A percentile compares a stretch with the other conserved stretches of the same genome.
Evolutionary conservation across 169 alveolate genomes (phyloP).

Genomic region (Cryptosporidium tyzzeri): DNA sequence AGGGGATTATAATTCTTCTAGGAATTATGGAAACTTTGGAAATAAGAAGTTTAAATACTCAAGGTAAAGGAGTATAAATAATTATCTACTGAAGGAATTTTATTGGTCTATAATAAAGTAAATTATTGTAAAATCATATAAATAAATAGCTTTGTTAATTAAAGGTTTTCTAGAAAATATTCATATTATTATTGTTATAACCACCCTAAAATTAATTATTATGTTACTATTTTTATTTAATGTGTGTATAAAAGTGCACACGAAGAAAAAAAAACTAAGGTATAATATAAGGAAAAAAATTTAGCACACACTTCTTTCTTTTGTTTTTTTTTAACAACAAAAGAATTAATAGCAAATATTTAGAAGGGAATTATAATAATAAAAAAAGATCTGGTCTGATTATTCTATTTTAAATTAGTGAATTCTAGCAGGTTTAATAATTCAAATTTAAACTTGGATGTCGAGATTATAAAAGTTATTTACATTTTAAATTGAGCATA

Average conservation of each 20-base stretch:
- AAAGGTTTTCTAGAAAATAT: too few species aligned
- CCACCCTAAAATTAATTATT: not conserved
- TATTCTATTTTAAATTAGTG: not conserved
- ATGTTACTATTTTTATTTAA: too few species aligned
- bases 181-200: too few species aligned
- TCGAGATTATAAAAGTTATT: not conserved
- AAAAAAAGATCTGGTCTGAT: not conserved
- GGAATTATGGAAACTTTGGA: conserved; percentile 19
- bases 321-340: too few species aligned
- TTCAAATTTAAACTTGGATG: not conserved
- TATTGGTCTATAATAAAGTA: not conserved
- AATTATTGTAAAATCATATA: too few species aligned
- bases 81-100: not conserved
- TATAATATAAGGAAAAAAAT: too few species aligned
- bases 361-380: too few species aligned
- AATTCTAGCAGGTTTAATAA: too few species aligned
- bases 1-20: not conserved
- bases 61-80: not conserved
- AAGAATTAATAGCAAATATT: too few species aligned
- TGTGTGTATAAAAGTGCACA: not conserved
- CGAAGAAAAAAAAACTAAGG: not conserved
- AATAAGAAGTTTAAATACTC: conserved; percentile 7
- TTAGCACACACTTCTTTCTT: not conserved
- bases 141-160: not conserved
- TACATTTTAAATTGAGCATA: not conserved